phyloP scores from a whole-genome alignment of 2,329 filamentous ascomycete genomes.

The Celoporthe dispersa region DNA sequence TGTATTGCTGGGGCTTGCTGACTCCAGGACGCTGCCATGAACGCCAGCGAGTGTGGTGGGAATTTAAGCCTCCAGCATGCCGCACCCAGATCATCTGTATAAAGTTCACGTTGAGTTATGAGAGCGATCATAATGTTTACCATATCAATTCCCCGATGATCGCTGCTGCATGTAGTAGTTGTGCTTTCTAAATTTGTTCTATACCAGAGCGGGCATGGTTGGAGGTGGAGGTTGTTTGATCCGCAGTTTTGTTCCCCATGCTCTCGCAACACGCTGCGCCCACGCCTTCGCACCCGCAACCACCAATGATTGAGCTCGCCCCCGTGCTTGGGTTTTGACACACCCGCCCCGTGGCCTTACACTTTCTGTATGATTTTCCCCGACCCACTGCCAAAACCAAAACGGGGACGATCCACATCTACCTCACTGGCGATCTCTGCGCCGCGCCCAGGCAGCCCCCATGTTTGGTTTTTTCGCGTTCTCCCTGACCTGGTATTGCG shows the following conservation, averaged over 20 bases:
- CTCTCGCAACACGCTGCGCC: conserved; percentile 18
- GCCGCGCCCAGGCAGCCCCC: background rate
- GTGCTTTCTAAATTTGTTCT: background rate
- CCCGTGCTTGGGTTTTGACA: background rate
- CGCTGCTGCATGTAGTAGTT: background rate
- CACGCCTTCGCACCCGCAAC: conserved; percentile 14
- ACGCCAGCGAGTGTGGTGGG: background rate
- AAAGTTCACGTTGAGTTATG: no score
- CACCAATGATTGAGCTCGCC: conserved; percentile 5
- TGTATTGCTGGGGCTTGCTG: background rate
- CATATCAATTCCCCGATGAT: background rate
- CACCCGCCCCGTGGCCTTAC: conserved; percentile 18
- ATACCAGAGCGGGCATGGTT: background rate
- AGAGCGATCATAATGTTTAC: background rate
- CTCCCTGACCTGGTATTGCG: conserved; percentile 5
- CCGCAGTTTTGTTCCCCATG: conserved; percentile 29
- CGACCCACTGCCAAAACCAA: conserved; percentile 19
- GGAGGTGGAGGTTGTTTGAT: conserved; percentile 23
- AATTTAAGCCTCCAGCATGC: background rate
- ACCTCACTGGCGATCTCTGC: background rate
- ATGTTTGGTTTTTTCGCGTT: conserved; percentile 19
- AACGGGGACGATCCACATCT: conserved; percentile 7
- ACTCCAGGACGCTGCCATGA: background rate
- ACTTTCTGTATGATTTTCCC: conserved; percentile 21
- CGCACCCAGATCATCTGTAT: background rate